Evolutionary conservation across 2,329 filamentous ascomycete species (phyloP).

Genomic region (Cladosporium sp.): DNA sequence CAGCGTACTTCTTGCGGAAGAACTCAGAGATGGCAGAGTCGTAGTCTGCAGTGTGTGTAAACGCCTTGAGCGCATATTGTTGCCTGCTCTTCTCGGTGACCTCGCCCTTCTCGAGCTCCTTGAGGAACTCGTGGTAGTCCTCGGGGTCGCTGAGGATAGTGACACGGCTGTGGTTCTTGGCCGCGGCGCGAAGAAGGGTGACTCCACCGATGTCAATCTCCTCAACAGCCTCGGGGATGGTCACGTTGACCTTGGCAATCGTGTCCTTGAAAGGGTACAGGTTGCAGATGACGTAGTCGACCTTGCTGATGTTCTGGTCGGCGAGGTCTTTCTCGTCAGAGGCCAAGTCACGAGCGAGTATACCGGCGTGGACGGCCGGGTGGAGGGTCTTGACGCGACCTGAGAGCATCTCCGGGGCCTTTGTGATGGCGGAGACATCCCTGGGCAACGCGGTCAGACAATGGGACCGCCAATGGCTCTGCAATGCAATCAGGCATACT

Average conservation of each 20-base stretch:
- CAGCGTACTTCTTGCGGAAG: constrained; percentile 95
- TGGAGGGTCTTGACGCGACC: constrained; percentile 94
- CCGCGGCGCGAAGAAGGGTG: constrained; percentile 89
- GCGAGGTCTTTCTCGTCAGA: constrained; percentile 96
- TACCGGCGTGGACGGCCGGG: constrained; percentile 71
- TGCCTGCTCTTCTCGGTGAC: constrained; percentile 82
- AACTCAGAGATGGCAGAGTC: constrained; percentile 92
- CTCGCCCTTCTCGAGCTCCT: constrained; percentile 81
- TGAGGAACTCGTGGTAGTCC: constrained; percentile 91
- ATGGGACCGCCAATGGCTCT: background rate
- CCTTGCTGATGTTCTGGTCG: constrained; percentile 90
- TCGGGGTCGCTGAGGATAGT: constrained; percentile 91
- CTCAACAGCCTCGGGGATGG: constrained; percentile 92
- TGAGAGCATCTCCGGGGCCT: constrained; percentile 91
- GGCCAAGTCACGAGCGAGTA: constrained; percentile 88
- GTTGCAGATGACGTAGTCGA: constrained; percentile 95
- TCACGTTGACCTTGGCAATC: constrained; percentile 93
- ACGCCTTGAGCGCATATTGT: constrained; percentile 91
- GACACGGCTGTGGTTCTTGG: constrained; percentile 95
- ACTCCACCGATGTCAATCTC: constrained; percentile 99
- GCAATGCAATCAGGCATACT: constrained; percentile 48
- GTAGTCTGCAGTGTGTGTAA: constrained; percentile 97
- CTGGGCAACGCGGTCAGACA: constrained; percentile 42
- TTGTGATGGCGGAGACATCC: constrained; percentile 94
- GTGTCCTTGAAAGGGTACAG: constrained; percentile 99